Evolutionary conservation across 768 basidiomycete species (phyloP), one percentile per base, ranked within the genome.

Genomic region (Suillus alpinus): DNA sequence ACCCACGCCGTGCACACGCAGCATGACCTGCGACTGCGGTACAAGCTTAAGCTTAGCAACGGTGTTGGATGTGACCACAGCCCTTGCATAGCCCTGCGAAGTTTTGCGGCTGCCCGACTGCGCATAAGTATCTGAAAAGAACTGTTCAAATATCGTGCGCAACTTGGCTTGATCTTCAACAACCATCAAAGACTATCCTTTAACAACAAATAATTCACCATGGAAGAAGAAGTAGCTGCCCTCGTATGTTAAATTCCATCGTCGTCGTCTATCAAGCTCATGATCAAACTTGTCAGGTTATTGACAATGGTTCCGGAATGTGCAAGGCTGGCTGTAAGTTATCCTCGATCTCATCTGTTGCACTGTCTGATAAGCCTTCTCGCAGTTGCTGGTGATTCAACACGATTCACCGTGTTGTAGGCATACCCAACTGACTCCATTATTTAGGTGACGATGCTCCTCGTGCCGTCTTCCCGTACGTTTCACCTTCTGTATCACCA

Each of bases 291-390:
- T 18, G 2, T 20, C 52, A 91, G 90, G 91, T 92, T 77, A 89
- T 92, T 74, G 90, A 94, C 78, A 92, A 92, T 77, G 94, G 93
- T 73, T 98, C 95, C 73, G 96, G 95, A 79, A 98, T 98, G 95
- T 98, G 95, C 89, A 98, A 98, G 83, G 96, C 96, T 86, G 96
- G 97, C 79, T 94, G 92, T 93, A 76, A 69, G 89, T 89, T 66
- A 60, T 59, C 6, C 34, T 56, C 56, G 63, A 53, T 63, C 51
- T 41, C 31, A 31, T 46, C 23, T 40, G n/a, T 23, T 34, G 37
- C 44, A 46, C 65, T 70, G 18, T 72, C 71, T 71, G 50, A 68
- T 59, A 40, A 63, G 49, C 56, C 23, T 49, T 51, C 56, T 65
- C 41, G 60, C 67, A 89, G 87, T 88, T 76, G 86, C 87, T 81